Evolutionary conservation across 768 basidiomycete species (phyloP).

Genomic region (Leccinum sublutescens): DNA sequence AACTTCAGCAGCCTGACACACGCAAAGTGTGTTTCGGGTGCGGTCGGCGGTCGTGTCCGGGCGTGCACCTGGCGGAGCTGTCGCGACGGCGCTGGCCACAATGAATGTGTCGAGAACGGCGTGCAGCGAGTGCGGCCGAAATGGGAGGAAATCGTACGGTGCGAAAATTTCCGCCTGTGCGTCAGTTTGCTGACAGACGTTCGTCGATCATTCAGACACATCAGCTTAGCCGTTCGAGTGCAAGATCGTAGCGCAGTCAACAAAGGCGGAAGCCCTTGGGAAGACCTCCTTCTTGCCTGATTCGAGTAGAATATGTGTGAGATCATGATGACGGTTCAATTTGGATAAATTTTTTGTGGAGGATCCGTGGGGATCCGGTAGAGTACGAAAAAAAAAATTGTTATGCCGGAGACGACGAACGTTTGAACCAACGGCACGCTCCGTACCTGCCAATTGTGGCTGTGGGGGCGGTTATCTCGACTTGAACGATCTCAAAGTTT

Average conservation of each 20-base stretch:
- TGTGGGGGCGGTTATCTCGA: neutral
- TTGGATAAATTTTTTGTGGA: no score
- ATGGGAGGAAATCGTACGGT: neutral
- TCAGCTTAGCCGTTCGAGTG: neutral
- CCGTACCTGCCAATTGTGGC: neutral
- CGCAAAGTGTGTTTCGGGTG: conserved; percentile 14
- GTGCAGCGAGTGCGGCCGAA: conserved; percentile 2
- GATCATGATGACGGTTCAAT: neutral
- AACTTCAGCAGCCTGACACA: conserved; percentile 5
- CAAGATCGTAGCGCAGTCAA: neutral
- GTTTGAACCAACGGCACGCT: neutral
- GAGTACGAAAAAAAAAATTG: no score
- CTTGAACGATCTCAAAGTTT: neutral
- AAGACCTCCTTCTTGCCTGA: neutral
- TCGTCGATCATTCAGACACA: neutral
- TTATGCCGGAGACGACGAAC: no score
- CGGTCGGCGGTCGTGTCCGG: conserved; percentile 9
- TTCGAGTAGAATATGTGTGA: neutral
- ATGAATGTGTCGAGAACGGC: conserved; percentile 4
- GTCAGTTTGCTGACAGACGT: neutral
- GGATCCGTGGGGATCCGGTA: no score
- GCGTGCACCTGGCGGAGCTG: conserved; percentile 4
- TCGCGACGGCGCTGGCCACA: conserved; percentile 6
- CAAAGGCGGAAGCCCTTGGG: neutral
- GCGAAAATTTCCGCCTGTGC: neutral